Evolutionary conservation across 345 rosid species (phyloP).

Genomic region (Eutrema japonicum): DNA sequence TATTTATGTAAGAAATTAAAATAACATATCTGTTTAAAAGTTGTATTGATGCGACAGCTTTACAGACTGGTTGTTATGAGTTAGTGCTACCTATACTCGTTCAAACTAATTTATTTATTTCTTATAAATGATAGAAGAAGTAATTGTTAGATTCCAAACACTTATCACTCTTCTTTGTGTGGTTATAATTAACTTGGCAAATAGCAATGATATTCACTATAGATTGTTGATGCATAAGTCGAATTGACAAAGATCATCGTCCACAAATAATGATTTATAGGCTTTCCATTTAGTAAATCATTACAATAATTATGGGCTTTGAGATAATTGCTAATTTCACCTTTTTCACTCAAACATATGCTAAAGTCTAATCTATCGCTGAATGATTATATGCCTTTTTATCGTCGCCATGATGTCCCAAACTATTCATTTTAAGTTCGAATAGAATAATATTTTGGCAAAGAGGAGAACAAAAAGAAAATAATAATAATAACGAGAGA

Average conservation of each 20-base stretch:
- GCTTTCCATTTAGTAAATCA: constrained; percentile 30
- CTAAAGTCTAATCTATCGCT: constrained; percentile 32
- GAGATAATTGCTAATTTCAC: constrained; percentile 37
- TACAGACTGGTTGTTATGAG: constrained; percentile 19
- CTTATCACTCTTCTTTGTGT: not conserved
- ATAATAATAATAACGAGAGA: not conserved
- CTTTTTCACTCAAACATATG: constrained; percentile 42
- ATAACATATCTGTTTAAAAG: constrained; percentile 38
- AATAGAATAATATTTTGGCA: not conserved
- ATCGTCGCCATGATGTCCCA: constrained; percentile 14
- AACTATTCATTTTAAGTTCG: not conserved
- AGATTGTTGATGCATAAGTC: constrained; percentile 20
- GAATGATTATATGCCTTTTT: constrained; percentile 36
- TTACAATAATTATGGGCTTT: constrained; percentile 26
- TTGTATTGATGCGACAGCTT: constrained; percentile 38
- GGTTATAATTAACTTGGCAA: not conserved
- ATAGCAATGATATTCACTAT: not conserved
- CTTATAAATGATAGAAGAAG: not conserved
- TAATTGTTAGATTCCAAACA: not conserved
- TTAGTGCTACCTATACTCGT: constrained; percentile 5
- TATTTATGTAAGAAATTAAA: not conserved
- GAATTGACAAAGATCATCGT: constrained; percentile 17
- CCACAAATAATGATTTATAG: not conserved
- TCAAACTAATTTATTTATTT: constrained; percentile 7
- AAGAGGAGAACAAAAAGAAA: not conserved